These are phyloP conservation scores for Annulohypoxylon maeteangense DNA, from an alignment of 495 filamentous ascomycete species.

Conservation along the genomic window DNA sequence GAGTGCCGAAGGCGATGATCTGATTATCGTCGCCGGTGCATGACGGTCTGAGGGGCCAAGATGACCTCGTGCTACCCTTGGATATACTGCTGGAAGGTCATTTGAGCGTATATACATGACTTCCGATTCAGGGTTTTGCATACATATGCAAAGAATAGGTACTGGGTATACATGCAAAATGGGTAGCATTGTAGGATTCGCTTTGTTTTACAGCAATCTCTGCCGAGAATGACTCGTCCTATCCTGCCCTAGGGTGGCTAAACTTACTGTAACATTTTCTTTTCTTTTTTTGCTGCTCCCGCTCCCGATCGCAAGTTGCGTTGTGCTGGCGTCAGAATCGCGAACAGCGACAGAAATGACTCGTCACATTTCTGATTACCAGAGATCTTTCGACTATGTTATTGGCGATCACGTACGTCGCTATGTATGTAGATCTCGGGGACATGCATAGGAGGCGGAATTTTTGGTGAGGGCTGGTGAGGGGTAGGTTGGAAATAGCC, in stretches of 20 bases:
- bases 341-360: constrained; percentile 8
- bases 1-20: constrained; percentile 27
- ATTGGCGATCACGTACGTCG: constrained; percentile 19
- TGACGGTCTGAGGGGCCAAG: constrained; percentile 22
- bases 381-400: constrained; percentile 19
- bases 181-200: constrained; percentile 37
- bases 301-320: constrained; percentile 2
- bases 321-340: background rate
- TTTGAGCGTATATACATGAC: background rate
- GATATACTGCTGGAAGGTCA: background rate
- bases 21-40: constrained; percentile 34
- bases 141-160: constrained; percentile 9
- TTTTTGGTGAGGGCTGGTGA: constrained; percentile 7
- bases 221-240: background rate
- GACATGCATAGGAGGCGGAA: constrained; percentile 12
- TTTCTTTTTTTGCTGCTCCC: background rate
- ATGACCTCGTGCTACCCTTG: background rate
- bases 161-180: background rate
- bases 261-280: constrained; percentile 26
- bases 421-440: constrained; percentile 17
- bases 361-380: constrained; percentile 13
- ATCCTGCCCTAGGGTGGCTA: background rate
- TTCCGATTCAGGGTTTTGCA: background rate
- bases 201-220: constrained; percentile 25
- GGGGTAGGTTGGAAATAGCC: constrained; percentile 1